Evolutionary conservation across 106 monocot species (phyloP), one percentile per base, ranked within the genome.

Genomic region (Dendrobium chrysotoxum): DNA sequence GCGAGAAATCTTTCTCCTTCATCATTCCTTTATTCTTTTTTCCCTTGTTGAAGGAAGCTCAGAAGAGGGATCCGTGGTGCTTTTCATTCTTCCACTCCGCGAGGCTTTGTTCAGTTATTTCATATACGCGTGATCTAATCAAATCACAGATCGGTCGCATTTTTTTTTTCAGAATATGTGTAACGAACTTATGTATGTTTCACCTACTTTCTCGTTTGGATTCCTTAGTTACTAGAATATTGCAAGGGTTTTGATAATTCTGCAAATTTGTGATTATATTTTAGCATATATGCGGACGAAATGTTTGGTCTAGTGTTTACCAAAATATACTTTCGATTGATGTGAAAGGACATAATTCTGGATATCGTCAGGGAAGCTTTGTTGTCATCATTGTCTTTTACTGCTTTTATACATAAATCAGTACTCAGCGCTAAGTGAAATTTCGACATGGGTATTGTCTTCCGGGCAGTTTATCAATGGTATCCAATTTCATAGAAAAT

Each of bases 221-320:
- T 68, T 28, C 26, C 9, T 30, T 68, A 30, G 8, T 10, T 35
- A 8, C 13, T 71, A 28, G 11, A 71, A 38, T 10, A 8, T 5
- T 71, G 8, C 31, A 28, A 71, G 71, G 31, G 28, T 71, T 71
- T 71, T 35, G 71, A 71, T 38, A 71, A 16, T 71, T 71, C 71
- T 71, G 28, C 31, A 16, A 4, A n/a, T 71, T 31, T 2, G 31
- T 15, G 15, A 35, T 71, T 35, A 31, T 0, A 71, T 71, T 71
- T 30, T 28, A 9, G 71, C 3, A 31, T 50, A 50, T 50, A 50
- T 50, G 2, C 50, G 50, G 50, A 50, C 44, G 44, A 44, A 2
- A 44, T 9, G 9, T 44, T 44, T 6, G 44, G 44, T 44, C 9
- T 44, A 44, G 50, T 50, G 15, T 50, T 50, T 50, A 50, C 50